Evolutionary conservation across 768 basidiomycete species (phyloP).

Genomic region (Boletus edulis): DNA sequence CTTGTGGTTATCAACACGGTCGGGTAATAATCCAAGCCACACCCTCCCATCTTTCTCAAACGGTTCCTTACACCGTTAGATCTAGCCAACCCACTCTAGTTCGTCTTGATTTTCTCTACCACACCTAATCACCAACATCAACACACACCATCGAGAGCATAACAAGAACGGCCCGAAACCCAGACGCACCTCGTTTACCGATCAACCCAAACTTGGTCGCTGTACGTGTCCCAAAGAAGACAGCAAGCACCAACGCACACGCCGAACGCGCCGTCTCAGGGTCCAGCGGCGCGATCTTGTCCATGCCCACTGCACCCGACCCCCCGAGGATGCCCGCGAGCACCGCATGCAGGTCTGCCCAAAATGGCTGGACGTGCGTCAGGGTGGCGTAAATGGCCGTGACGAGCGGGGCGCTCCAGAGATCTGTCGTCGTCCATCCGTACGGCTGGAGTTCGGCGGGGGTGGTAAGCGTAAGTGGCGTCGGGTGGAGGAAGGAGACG

Average conservation of each 20-base stretch:
- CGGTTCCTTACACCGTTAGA: background rate
- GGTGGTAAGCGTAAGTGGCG: slow-evolving; percentile 63
- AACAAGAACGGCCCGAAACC: no score
- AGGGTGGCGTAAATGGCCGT: slow-evolving; percentile 79
- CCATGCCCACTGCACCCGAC: slow-evolving; percentile 9
- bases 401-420: slow-evolving; percentile 81
- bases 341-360: slow-evolving; percentile 56
- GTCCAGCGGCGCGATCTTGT: slow-evolving; percentile 48
- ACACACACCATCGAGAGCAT: background rate
- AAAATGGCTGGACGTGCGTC: slow-evolving; percentile 86
- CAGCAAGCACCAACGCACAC: slow-evolving; percentile 64
- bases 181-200: slow-evolving; percentile 16
- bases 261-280: slow-evolving; percentile 65
- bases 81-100: slow-evolving; percentile 1
- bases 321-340: slow-evolving; percentile 46
- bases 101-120: slow-evolving; percentile 30
- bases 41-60: no score
- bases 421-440: slow-evolving; percentile 83
- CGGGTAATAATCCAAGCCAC: slow-evolving; percentile 1
- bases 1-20: background rate
- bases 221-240: slow-evolving; percentile 61
- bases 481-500: slow-evolving; percentile 73
- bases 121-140: slow-evolving; percentile 2
- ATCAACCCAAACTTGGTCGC: slow-evolving; percentile 55
- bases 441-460: slow-evolving; percentile 78